Conservation (phyloP, 768 basidiomycete species). For the Suillus clintonianus region DNA sequence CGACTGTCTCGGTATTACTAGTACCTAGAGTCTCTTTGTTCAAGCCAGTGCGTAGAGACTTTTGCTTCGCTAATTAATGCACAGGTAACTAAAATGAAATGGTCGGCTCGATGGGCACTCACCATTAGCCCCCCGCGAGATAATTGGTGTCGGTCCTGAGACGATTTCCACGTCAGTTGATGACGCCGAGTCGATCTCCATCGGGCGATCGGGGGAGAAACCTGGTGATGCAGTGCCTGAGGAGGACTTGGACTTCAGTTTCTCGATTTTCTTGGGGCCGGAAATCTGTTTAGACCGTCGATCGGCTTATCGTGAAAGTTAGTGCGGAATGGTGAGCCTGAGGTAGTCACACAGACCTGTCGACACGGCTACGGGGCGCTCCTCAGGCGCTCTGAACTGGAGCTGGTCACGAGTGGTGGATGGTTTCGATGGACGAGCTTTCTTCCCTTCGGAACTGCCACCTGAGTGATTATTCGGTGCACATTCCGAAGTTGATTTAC, state of each 20-base stretch:
- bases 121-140: neutral
- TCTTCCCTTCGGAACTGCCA: neutral
- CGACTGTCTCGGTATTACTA: neutral
- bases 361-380: neutral
- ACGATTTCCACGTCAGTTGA: constrained; percentile 3
- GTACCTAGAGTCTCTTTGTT: neutral
- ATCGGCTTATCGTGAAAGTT: neutral
- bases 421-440: neutral
- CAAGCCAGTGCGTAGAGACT: neutral
- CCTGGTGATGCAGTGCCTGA: neutral
- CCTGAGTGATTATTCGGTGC: neutral
- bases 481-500: neutral
- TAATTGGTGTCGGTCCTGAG: neutral
- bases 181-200: constrained; percentile 1
- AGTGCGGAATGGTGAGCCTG: too few relatives aligned
- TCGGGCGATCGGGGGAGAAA: neutral
- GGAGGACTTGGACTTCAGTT: neutral
- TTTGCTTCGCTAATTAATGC: neutral
- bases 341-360: neutral
- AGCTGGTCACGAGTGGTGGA: neutral
- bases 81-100: neutral
- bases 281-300: neutral
- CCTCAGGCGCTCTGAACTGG: neutral
- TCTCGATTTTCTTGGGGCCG: neutral
- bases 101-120: neutral